phyloP scores from a whole-genome alignment of 1,139 yeast genomes.

The Wickerhamiella infanticola region DNA sequence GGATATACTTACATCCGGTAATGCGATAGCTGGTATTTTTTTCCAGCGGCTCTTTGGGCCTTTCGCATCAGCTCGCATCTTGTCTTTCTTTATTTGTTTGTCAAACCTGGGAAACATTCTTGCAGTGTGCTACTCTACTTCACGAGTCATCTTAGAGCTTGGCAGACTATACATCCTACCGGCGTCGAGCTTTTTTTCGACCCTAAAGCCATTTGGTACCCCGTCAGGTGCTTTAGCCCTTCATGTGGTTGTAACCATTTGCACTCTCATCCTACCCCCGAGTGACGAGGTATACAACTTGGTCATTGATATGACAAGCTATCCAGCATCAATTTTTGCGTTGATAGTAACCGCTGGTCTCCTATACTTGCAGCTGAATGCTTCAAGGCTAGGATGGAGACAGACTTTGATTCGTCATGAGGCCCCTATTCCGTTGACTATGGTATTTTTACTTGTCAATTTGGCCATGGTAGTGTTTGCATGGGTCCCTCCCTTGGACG shows the following conservation, averaged over 20 bases:
- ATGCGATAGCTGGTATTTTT: slow-evolving; percentile 59
- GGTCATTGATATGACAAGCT: slow-evolving; percentile 57
- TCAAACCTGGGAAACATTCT: slow-evolving; percentile 65
- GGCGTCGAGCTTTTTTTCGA: slow-evolving; percentile 39
- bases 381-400: slow-evolving; percentile 39
- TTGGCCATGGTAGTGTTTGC: slow-evolving; percentile 41
- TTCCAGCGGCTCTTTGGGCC: slow-evolving; percentile 57
- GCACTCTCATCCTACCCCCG: slow-evolving; percentile 46
- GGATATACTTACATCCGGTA: slow-evolving; percentile 47
- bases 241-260: slow-evolving; percentile 35
- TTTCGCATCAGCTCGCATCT: slow-evolving; percentile 37
- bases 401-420: slow-evolving; percentile 6
- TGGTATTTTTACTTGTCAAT: slow-evolving; percentile 34
- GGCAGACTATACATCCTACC: slow-evolving; percentile 65
- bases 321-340: slow-evolving; percentile 56
- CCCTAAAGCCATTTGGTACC: slow-evolving; percentile 36
- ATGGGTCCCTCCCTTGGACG: slow-evolving; percentile 35
- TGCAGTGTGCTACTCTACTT: slow-evolving; percentile 63
- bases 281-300: slow-evolving; percentile 70
- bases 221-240: slow-evolving; percentile 38
- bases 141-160: slow-evolving; percentile 55
- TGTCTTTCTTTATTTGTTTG: slow-evolving; percentile 53
- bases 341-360: slow-evolving; percentile 56
- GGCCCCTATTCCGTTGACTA: slow-evolving; percentile 20
- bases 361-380: slow-evolving; percentile 43